A percentile compares a stretch with the other conserved stretches of the same genome.
Conservation (phyloP, 441 rosid species). For the Jatropha multifida region DNA sequence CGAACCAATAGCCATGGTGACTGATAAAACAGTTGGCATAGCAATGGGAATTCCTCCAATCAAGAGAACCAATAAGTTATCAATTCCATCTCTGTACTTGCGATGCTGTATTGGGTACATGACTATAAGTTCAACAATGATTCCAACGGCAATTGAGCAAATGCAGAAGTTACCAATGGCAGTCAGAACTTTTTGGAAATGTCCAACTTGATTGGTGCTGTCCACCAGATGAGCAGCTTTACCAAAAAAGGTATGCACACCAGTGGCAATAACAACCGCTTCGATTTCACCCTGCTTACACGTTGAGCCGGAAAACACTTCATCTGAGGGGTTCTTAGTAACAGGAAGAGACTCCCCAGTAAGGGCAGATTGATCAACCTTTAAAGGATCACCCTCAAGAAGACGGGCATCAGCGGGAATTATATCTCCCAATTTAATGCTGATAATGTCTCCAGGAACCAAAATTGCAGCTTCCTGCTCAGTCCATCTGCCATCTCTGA, state of each 20-base stretch:
- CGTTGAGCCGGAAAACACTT: constrained; percentile 87
- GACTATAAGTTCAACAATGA: constrained; percentile 55
- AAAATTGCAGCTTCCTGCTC: constrained; percentile 89
- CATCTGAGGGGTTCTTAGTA: constrained; percentile 73
- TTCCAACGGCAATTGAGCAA: constrained; percentile 80
- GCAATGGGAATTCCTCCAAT: constrained; percentile 97
- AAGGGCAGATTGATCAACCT: constrained; percentile 89
- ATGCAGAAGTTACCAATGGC: constrained; percentile 95
- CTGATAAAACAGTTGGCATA: constrained; percentile 89
- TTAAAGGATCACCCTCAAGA: constrained; percentile 89
- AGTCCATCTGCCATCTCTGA: constrained; percentile 76
- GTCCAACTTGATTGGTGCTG: constrained; percentile 84
- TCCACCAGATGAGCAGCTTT: constrained; percentile 96
- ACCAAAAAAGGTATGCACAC: constrained; percentile 93
- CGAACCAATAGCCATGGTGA: constrained; percentile 96
- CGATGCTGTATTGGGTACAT: constrained; percentile 84
- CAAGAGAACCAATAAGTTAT: constrained; percentile 79
- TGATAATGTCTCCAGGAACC: constrained; percentile 90
- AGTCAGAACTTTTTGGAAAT: constrained; percentile 83
- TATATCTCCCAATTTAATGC: constrained; percentile 80
- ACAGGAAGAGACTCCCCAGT: constrained; percentile 94
- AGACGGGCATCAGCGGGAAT: constrained; percentile 93
- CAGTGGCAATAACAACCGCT: constrained; percentile 88
- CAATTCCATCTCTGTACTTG: constrained; percentile 74
- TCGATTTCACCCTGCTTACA: constrained; percentile 93